Evolutionary conservation across 108 stramenopile species (phyloP).

Genomic region (Skeletonema costatum): DNA sequence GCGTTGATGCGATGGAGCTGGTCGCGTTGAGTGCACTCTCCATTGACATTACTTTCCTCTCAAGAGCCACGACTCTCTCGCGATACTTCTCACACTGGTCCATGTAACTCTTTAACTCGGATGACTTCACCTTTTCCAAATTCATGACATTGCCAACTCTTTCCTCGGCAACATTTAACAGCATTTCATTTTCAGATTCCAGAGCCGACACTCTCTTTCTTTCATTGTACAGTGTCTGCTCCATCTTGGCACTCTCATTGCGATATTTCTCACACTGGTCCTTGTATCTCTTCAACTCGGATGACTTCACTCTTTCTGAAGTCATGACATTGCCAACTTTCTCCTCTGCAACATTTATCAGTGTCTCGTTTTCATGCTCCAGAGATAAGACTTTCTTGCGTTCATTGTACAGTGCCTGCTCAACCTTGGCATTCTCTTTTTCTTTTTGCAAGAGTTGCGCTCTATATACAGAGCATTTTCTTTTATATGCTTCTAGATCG

Average conservation of each 20-base stretch:
- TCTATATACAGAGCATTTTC: conserved; percentile 34
- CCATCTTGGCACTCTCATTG: conserved; percentile 31
- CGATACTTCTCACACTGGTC: conserved; percentile 49
- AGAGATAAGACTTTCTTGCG: conserved; percentile 27
- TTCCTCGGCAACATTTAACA: conserved; percentile 36
- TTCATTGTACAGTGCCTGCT: conserved; percentile 27
- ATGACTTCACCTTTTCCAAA: conserved; percentile 12
- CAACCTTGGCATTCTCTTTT: conserved; percentile 30
- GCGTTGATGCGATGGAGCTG: conserved; percentile 11
- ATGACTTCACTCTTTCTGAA: conserved; percentile 11
- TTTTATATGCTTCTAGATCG: conserved; percentile 37
- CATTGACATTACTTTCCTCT: conserved; percentile 18
- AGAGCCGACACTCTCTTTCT: conserved; percentile 30
- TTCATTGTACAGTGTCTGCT: conserved; percentile 25
- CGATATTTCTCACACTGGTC: conserved; percentile 47
- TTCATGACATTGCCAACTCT: conserved; percentile 18
- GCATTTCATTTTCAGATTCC: conserved; percentile 34
- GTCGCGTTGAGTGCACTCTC: conserved; percentile 36
- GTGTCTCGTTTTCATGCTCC: conserved; percentile 36
- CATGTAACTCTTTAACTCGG: conserved; percentile 34
- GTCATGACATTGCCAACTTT: conserved; percentile 20
- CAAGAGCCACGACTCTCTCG: conserved; percentile 30
- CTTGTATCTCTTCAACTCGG: conserved; percentile 35
- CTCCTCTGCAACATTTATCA: conserved; percentile 36
- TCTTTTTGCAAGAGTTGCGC: conserved; percentile 30